phyloP scores from a whole-genome alignment of 768 basidiomycete genomes.

The Cantharellus cinnabarinus region DNA sequence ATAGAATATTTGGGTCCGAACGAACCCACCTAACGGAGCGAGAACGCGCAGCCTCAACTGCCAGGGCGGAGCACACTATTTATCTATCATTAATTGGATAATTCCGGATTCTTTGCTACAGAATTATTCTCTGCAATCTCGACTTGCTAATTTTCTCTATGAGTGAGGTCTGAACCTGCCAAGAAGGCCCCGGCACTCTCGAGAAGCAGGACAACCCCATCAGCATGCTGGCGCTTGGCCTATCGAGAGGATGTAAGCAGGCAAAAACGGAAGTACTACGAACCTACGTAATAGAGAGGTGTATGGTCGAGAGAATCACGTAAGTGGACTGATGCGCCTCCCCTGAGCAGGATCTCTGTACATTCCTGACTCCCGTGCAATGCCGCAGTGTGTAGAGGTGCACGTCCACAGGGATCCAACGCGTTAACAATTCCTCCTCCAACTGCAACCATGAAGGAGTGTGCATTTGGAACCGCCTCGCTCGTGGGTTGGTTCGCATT shows the following conservation, averaged over 20 bases:
- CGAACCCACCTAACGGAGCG: too few relatives aligned
- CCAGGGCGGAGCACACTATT: too few relatives aligned
- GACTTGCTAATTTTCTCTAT: too few relatives aligned
- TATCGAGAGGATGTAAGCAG: constrained; percentile 13
- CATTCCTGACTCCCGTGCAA: constrained; percentile 35
- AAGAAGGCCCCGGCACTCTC: constrained; percentile 51
- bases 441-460: too few relatives aligned
- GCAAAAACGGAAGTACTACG: not conserved
- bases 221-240: constrained; percentile 59
- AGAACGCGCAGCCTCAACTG: too few relatives aligned
- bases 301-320: constrained; percentile 68
- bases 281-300: constrained; percentile 51
- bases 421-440: constrained; percentile 54
- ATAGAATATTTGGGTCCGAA: too few relatives aligned
- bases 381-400: constrained; percentile 63
- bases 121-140: too few relatives aligned
- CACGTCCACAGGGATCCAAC: constrained; percentile 50
- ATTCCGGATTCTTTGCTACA: too few relatives aligned
- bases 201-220: constrained; percentile 37
- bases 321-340: constrained; percentile 65
- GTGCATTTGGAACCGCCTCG: too few relatives aligned
- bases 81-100: too few relatives aligned
- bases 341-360: constrained; percentile 33
- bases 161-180: constrained; percentile 8
- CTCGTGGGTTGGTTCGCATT: too few relatives aligned